Base-by-base conservation (phyloP, 495 filamentous ascomycete genomes). In the Penicillium alfredii region DNA sequence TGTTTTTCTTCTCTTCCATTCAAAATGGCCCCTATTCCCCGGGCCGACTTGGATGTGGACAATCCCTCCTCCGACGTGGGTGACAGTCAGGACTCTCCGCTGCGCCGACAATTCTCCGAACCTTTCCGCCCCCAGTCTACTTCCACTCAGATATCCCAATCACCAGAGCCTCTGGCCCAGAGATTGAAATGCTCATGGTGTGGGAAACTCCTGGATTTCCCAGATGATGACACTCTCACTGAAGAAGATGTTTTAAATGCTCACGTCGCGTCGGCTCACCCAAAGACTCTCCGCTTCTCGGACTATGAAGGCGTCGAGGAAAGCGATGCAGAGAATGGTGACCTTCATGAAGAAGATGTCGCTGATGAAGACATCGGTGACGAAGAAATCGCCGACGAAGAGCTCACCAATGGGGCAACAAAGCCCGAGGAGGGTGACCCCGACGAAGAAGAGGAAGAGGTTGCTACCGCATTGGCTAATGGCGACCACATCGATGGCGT, bases 71-170 rank as follows among this genome's bases (percentile, higher is more conserved):
- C 65, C 9, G 58, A 61, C 35, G 44, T 66, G 42, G 60, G 45
- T 25, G 55, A 57, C 42, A 63, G 63, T 42, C 62, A 60, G 47
- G 61, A 65, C 42, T 69, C 65, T 36, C 58, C 61, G 12, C 38
- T 65, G 46, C 63, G 56, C 55, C 63, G 63, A 47, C 61, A 65
- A 47, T 64, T 67, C 46, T 68, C 66, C 45, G 66, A 71, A 30
- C 62, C 60, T 30, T 41, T 61, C 21, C 58, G 60, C 28, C 47
- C 56, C 14, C 57, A 43, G 15, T 62, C 60, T 44, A 62, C 54
- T 15, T 66, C 66, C 24, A 56, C 56, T 26, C 54, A 62, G 32
- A 51, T 58, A 13, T 62, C 62, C 3, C 58, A 57, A 6, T 67
- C 66, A 6, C 61, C 63, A 4, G 45, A 60, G 19, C 61, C 53